phyloP scores from a whole-genome alignment of 306 rosid species.

The Casuarina cunninghamiana region DNA sequence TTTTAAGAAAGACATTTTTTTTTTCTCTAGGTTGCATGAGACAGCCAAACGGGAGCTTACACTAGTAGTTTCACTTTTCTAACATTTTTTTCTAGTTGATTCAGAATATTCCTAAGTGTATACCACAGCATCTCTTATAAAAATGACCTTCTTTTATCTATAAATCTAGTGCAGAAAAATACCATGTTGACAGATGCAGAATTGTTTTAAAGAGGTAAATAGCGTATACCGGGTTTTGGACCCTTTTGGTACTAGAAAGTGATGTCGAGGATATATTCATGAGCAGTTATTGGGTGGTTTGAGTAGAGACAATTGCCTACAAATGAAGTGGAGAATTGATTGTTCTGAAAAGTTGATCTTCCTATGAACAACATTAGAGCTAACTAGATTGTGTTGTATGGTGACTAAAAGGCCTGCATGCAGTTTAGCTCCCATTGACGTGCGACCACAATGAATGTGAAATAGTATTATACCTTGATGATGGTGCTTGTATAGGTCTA shows the following conservation, averaged over 20 bases:
- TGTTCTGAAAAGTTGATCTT: neutral
- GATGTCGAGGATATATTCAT: neutral
- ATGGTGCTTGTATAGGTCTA: neutral
- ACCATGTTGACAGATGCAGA: neutral
- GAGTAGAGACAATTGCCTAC: neutral
- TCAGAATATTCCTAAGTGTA: neutral
- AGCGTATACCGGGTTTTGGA: no score
- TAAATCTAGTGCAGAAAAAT: neutral
- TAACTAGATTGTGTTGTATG: neutral
- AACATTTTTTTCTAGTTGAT: neutral
- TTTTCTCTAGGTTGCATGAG: no score
- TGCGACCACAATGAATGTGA: neutral
- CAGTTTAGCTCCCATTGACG: neutral
- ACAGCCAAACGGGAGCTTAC: neutral
- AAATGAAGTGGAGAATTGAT: neutral
- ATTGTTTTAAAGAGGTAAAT: neutral
- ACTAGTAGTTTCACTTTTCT: neutral
- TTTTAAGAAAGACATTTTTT: no score
- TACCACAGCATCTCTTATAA: neutral
- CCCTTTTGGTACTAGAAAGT: no score
- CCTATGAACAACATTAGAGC: neutral
- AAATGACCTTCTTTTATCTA: neutral
- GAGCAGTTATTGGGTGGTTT: neutral
- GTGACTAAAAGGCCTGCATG: neutral
- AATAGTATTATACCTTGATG: neutral